Conservation (phyloP, 768 basidiomycete species). For the Coprinopsis sp. region DNA sequence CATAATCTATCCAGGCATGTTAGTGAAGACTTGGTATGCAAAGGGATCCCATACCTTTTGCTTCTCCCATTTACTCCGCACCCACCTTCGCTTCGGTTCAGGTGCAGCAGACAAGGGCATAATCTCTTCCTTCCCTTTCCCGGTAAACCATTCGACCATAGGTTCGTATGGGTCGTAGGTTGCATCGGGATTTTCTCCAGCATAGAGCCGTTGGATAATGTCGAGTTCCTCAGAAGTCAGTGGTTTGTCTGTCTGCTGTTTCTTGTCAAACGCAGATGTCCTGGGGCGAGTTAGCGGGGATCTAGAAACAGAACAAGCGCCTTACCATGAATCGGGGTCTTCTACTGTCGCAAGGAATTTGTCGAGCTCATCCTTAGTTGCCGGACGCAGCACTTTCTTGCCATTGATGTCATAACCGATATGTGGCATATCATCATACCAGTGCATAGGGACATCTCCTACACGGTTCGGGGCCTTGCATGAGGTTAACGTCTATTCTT, state of each 20-base stretch:
- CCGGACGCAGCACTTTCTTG: constrained; percentile 89
- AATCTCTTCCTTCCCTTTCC: constrained; percentile 87
- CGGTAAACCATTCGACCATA: constrained; percentile 95
- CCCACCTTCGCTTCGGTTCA: constrained; percentile 94
- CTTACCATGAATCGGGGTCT: constrained; percentile 81
- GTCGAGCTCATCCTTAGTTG: constrained; percentile 93
- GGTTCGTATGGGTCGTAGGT: constrained; percentile 90
- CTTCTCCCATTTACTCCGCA: constrained; percentile 99
- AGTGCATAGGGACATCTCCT: constrained; percentile 93
- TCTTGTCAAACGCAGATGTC: constrained; percentile 92
- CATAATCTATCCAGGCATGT: constrained; percentile 89
- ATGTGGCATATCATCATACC: constrained; percentile 99
- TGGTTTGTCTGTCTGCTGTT: constrained; percentile 77
- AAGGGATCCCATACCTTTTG: constrained; percentile 66
- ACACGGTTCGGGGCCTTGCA: constrained; percentile 87
- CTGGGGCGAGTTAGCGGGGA: constrained; percentile 31
- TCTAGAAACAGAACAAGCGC: neutral
- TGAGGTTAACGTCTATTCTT: neutral
- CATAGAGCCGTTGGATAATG: constrained; percentile 87
- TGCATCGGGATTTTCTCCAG: constrained; percentile 87
- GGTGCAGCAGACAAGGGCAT: constrained; percentile 92
- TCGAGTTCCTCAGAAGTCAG: constrained; percentile 90
- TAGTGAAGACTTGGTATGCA: neutral
- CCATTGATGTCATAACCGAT: constrained; percentile 96
- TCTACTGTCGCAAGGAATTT: constrained; percentile 94